phyloP scores from a whole-genome alignment of 257 asterid genomes.

The Scutellaria barbata region DNA sequence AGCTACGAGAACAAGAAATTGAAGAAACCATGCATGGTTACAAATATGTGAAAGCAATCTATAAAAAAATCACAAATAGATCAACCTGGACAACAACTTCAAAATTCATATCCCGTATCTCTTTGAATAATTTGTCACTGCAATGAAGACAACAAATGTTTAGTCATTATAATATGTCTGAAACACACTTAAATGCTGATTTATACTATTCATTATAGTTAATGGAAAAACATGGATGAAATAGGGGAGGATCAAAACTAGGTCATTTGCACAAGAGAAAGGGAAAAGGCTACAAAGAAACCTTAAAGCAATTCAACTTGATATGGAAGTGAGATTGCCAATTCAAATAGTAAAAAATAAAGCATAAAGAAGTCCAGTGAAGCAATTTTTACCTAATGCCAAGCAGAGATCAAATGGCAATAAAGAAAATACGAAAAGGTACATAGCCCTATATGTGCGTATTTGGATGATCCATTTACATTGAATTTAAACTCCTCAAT shows the following conservation, averaged over 20 bases:
- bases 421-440: constrained; percentile 5
- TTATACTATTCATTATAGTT: neutral
- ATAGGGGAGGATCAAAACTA: constrained; percentile 23
- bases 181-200: constrained; percentile 10
- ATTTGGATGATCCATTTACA: constrained; percentile 20
- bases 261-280: neutral
- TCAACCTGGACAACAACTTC: constrained; percentile 98
- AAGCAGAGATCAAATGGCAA: constrained; percentile 13
- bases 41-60: constrained; percentile 27
- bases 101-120: constrained; percentile 93
- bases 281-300: constrained; percentile 2
- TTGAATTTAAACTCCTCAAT: neutral
- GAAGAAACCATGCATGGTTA: constrained; percentile 24
- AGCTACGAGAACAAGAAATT: constrained; percentile 24
- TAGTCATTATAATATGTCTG: constrained; percentile 26
- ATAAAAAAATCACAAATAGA: constrained; percentile 36
- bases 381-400: constrained; percentile 2
- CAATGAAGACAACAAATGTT: constrained; percentile 38
- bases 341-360: constrained; percentile 20
- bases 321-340: constrained; percentile 21
- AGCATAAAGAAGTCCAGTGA: neutral
- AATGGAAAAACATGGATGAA: constrained; percentile 8
- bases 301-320: constrained; percentile 12
- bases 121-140: constrained; percentile 97
- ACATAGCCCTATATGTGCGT: constrained; percentile 17